These are phyloP conservation scores for Pestalotiopsis sp. DNA, from an alignment of 2,329 filamentous ascomycete genomes.

Conservation along the genomic window DNA sequence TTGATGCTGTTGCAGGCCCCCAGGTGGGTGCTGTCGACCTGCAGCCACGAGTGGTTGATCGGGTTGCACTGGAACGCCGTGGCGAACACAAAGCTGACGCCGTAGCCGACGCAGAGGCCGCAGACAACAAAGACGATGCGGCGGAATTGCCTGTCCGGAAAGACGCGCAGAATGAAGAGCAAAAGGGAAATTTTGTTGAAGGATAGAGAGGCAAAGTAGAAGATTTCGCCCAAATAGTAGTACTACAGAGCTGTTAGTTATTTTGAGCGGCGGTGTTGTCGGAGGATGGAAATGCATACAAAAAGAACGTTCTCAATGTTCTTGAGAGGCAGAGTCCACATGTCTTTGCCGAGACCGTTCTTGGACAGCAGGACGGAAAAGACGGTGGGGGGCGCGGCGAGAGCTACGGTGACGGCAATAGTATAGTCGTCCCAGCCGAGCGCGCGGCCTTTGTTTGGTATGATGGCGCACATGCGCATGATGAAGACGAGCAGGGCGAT, in stretches of 20 bases:
- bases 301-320: conserved; percentile 19
- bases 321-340: conserved; percentile 17
- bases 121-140: conserved; percentile 25
- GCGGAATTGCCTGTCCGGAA: conserved; percentile 28
- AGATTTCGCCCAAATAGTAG: conserved; percentile 34
- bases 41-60: conserved; percentile 31
- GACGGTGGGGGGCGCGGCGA: conserved; percentile 16
- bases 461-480: conserved; percentile 13
- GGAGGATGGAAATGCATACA: conserved; percentile 2
- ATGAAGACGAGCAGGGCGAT: conserved; percentile 13
- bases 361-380: conserved; percentile 16
- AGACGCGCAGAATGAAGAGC: conserved; percentile 33
- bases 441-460: conserved; percentile 11
- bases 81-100: conserved; percentile 20
- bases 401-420: conserved; percentile 12
- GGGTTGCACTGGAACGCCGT: conserved; percentile 32
- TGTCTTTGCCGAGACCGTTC: conserved; percentile 19
- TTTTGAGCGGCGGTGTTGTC: no score
- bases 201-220: conserved; percentile 33
- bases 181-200: conserved; percentile 35
- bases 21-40: conserved; percentile 16
- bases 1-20: conserved; percentile 33
- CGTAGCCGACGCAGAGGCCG: conserved; percentile 26
- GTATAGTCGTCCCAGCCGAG: conserved; percentile 19
- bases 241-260: conserved; percentile 10